Conservation (phyloP, 1,284 basidiomycete species). For the Mycena citricolor region DNA sequence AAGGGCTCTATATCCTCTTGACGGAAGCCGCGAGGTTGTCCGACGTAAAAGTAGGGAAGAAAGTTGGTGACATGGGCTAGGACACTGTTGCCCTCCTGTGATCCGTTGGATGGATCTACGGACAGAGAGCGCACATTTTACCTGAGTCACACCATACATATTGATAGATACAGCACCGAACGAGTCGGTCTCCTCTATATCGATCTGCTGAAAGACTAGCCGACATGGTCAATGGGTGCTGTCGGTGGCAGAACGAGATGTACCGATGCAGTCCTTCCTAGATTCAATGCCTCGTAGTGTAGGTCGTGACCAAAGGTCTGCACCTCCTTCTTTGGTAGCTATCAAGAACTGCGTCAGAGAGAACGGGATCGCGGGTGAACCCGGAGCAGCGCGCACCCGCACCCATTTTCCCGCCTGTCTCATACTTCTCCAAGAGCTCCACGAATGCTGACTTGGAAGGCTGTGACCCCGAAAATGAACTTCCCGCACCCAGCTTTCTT, state of each 20-base stretch:
- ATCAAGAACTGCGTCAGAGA: background rate
- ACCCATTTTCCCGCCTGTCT: slow-evolving; percentile 50
- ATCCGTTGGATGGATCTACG: slow-evolving; percentile 4
- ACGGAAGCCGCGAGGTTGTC: slow-evolving; percentile 80
- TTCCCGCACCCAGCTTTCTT: slow-evolving; percentile 50
- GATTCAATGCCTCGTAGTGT: slow-evolving; percentile 54
- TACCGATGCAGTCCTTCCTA: slow-evolving; percentile 62
- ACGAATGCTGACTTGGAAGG: slow-evolving; percentile 58
- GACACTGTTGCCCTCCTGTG: slow-evolving; percentile 86
- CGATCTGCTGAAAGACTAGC: slow-evolving; percentile 90
- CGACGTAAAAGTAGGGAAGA: slow-evolving; percentile 88
- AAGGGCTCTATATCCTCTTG: slow-evolving; percentile 68
- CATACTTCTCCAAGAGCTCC: slow-evolving; percentile 76
- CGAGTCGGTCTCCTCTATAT: slow-evolving; percentile 77
- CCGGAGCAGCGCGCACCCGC: slow-evolving; percentile 20
- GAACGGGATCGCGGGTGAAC: background rate
- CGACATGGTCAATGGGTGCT: slow-evolving; percentile 1
- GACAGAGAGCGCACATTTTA: slow-evolving; percentile 26
- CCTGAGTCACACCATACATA: slow-evolving; percentile 89
- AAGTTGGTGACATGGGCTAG: slow-evolving; percentile 81
- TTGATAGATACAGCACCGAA: slow-evolving; percentile 55
- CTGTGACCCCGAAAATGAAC: slow-evolving; percentile 39
- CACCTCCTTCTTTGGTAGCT: slow-evolving; percentile 75
- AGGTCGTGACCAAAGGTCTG: slow-evolving; percentile 79
- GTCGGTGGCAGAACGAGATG: background rate